These are phyloP conservation scores for Pleurotus sapidus DNA, from an alignment of 768 basidiomycete species.

Conservation along the genomic window DNA sequence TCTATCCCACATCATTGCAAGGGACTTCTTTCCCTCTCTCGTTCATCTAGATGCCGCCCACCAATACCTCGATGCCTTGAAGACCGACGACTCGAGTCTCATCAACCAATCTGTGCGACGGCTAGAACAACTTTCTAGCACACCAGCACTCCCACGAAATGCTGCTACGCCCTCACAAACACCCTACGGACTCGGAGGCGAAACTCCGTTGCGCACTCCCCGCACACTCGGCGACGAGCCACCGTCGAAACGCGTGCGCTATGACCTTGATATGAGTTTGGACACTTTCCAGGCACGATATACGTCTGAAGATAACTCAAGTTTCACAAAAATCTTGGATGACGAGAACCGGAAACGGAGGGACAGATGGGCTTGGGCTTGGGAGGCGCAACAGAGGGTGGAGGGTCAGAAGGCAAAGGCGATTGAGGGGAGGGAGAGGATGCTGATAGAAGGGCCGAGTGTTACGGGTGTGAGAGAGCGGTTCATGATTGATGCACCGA, in stretches of 20 bases:
- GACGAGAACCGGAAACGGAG: constrained; percentile 83
- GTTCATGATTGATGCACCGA: constrained; percentile 61
- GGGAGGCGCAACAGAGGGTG: constrained; percentile 84
- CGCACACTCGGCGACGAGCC: constrained; percentile 30
- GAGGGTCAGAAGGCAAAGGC: constrained; percentile 63
- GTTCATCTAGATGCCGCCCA: constrained; percentile 88
- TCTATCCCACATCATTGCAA: constrained; percentile 88
- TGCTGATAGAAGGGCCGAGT: constrained; percentile 68
- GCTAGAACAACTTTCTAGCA: constrained; percentile 58
- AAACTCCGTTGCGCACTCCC: constrained; percentile 61
- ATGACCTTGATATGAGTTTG: constrained; percentile 62
- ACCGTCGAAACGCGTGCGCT: constrained; percentile 53
- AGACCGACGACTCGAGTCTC: constrained; percentile 71
- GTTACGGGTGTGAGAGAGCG: constrained; percentile 65
- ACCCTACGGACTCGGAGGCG: constrained; percentile 57
- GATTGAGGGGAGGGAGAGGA: constrained; percentile 63
- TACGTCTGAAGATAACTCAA: constrained; percentile 97
- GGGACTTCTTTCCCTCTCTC: constrained; percentile 97
- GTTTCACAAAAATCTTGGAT: constrained; percentile 89
- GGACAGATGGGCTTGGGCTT: constrained; percentile 90
- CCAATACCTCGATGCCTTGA: constrained; percentile 77
- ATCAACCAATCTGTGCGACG: constrained; percentile 74
- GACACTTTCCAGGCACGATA: constrained; percentile 89
- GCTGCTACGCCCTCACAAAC: constrained; percentile 57
- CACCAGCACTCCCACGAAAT: constrained; percentile 38